Percentiles rank a stretch among this genome's conserved stretches.
Conservation (phyloP, 306 rosid species). For the Erythrophleum fordii region DNA sequence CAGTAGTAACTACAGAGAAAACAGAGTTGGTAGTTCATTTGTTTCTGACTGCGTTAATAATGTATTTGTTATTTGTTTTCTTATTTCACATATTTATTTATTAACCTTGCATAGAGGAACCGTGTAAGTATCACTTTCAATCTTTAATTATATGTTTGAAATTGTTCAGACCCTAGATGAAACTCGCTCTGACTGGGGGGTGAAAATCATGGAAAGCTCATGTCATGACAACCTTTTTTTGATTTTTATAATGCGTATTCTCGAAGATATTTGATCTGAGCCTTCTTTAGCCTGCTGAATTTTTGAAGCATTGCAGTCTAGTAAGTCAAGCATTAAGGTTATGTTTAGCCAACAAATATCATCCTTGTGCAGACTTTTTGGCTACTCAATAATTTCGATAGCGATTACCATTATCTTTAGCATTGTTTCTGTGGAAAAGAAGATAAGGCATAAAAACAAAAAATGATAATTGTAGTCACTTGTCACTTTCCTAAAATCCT, state of each 20-base stretch:
- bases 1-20: background rate
- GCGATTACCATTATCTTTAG: slow-evolving; percentile 33
- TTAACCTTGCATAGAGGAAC: background rate
- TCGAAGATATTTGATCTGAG: background rate
- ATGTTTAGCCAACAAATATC: background rate
- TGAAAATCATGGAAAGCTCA: background rate
- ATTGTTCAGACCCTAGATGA: background rate
- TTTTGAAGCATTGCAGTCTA: background rate
- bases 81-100: background rate
- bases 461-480: slow-evolving; percentile 38
- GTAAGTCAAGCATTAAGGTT: slow-evolving; percentile 2
- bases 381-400: slow-evolving; percentile 20
- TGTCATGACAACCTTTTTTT: background rate
- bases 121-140: background rate
- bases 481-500: slow-evolving; percentile 32
- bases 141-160: background rate
- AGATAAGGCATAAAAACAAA: slow-evolving; percentile 24
- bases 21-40: background rate
- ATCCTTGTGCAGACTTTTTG: slow-evolving; percentile 1
- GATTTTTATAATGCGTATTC: background rate
- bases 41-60: slow-evolving; percentile 1
- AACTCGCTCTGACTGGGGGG: background rate
- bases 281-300: slow-evolving; percentile 20
- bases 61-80: slow-evolving; percentile 25
- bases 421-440: slow-evolving; percentile 1